Percentiles rank a stretch among this genome's conserved stretches.
phyloP scores from a whole-genome alignment of 257 asterid genomes.

The Rehmannia glutinosa region DNA sequence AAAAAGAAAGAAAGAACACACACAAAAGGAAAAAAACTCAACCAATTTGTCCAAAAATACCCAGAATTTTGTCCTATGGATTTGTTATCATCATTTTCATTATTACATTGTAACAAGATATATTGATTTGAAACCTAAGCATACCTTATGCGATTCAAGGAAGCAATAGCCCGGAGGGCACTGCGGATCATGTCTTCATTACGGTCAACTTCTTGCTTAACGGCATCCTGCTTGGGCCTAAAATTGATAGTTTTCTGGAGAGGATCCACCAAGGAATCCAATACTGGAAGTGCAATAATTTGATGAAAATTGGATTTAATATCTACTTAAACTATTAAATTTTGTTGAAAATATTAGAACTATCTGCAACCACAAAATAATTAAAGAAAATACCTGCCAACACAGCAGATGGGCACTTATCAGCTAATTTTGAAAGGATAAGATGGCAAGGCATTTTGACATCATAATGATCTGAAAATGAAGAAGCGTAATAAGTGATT shows the following conservation, averaged over 20 bases:
- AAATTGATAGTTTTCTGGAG: slow-evolving; percentile 84
- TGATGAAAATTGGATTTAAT: slow-evolving; percentile 9
- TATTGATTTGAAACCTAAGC: neutral
- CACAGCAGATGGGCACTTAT: slow-evolving; percentile 97
- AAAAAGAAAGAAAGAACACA: too few species aligned
- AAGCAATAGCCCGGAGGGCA: slow-evolving; percentile 90
- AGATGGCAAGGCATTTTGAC: slow-evolving; percentile 99
- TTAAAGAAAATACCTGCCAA: slow-evolving; percentile 71
- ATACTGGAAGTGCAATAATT: slow-evolving; percentile 42
- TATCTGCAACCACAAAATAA: neutral
- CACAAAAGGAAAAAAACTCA: too few species aligned
- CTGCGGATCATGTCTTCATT: slow-evolving; percentile 98
- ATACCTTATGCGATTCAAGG: slow-evolving; percentile 91
- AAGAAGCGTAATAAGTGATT: neutral
- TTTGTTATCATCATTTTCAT: too few species aligned
- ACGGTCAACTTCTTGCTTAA: slow-evolving; percentile 98
- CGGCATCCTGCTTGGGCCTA: slow-evolving; percentile 94
- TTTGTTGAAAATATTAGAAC: neutral
- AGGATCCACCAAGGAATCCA: slow-evolving; percentile 96
- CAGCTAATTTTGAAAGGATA: slow-evolving; percentile 93
- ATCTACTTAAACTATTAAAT: neutral
- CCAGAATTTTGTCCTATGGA: too few species aligned
- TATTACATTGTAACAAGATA: neutral
- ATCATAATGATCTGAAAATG: slow-evolving; percentile 84
- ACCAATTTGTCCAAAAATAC: too few species aligned